Evolutionary conservation across 2,329 filamentous ascomycete species (phyloP).

Genomic region (Graphium sp.): DNA sequence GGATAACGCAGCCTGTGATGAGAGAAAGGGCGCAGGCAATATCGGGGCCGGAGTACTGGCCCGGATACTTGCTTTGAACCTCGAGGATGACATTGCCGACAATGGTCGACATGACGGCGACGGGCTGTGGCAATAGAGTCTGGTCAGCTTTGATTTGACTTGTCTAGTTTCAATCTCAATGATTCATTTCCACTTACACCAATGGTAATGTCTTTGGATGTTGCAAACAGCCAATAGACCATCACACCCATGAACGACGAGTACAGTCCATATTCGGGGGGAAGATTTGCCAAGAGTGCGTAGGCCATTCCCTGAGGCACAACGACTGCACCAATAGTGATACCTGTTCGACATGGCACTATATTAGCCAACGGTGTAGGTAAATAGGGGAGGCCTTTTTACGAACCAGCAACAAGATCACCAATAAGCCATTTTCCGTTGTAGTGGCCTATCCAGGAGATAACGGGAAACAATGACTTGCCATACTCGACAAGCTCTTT

Average conservation of each 20-base stretch:
- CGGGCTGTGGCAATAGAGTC: conserved; percentile 38
- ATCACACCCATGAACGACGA: conserved; percentile 93
- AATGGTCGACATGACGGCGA: conserved; percentile 88
- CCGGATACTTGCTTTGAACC: conserved; percentile 37
- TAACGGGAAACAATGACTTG: conserved; percentile 67
- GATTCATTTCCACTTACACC: conserved; percentile 39
- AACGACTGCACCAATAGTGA: conserved; percentile 33
- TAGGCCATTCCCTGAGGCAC: conserved; percentile 40
- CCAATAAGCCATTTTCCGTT: conserved; percentile 80
- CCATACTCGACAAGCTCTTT: conserved; percentile 42
- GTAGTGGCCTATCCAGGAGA: conserved; percentile 78
- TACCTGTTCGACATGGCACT: conserved; percentile 6
- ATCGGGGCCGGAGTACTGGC: conserved; percentile 41
- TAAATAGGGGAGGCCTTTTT: background rate
- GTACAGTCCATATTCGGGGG: conserved; percentile 29
- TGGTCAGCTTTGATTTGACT: conserved; percentile 1
- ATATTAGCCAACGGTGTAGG: conserved; percentile 1
- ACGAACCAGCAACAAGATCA: conserved; percentile 60
- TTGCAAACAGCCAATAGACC: conserved; percentile 95
- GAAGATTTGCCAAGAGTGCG: conserved; percentile 27
- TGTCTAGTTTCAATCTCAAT: no score
- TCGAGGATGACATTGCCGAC: conserved; percentile 65
- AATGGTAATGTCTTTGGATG: conserved; percentile 96
- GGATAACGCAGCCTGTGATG: conserved; percentile 60
- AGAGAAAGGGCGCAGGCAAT: conserved; percentile 68